Evolutionary conservation across 2,329 filamentous ascomycete species (phyloP).

Genomic region (Colletotrichum euphorbiae): DNA sequence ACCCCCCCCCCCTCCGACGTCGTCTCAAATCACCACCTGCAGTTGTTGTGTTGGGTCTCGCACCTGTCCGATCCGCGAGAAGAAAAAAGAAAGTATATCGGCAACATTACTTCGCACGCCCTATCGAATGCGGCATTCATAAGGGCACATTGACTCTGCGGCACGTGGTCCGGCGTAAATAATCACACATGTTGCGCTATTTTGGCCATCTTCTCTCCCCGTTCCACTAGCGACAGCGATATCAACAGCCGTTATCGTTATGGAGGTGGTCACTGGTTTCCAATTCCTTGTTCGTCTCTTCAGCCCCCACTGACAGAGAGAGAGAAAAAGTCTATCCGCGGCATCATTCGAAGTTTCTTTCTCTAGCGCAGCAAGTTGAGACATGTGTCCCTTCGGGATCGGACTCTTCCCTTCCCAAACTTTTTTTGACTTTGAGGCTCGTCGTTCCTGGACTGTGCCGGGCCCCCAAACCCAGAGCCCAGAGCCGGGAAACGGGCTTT

Average conservation of each 20-base stretch:
- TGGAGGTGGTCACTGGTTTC: too few species aligned
- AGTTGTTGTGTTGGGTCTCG: not conserved
- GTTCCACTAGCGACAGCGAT: not conserved
- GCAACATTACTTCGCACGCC: not conserved
- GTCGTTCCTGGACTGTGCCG: slow-evolving; percentile 9
- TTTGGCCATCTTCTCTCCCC: not conserved
- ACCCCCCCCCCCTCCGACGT: too few species aligned
- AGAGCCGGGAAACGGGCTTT: not conserved
- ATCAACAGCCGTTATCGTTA: not conserved
- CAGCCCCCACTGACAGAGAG: slow-evolving; percentile 8
- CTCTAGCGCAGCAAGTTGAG: slow-evolving; percentile 10
- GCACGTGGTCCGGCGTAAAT: slow-evolving; percentile 17
- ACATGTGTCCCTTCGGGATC: slow-evolving; percentile 20
- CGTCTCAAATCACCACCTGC: slow-evolving; percentile 13
- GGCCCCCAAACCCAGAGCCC: not conserved
- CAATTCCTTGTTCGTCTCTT: slow-evolving; percentile 5
- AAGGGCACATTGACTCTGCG: not conserved
- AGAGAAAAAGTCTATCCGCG: slow-evolving; percentile 11
- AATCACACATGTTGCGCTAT: not conserved
- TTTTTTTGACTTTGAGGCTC: slow-evolving; percentile 4
- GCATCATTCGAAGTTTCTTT: slow-evolving; percentile 27
- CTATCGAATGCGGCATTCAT: not conserved
- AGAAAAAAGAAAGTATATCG: not conserved
- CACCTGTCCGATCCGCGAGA: not conserved
- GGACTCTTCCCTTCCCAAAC: slow-evolving; percentile 5